These are phyloP conservation scores for Phytophthora uliginosa DNA, from an alignment of 352 stramenopile species.

Conservation along the genomic window DNA sequence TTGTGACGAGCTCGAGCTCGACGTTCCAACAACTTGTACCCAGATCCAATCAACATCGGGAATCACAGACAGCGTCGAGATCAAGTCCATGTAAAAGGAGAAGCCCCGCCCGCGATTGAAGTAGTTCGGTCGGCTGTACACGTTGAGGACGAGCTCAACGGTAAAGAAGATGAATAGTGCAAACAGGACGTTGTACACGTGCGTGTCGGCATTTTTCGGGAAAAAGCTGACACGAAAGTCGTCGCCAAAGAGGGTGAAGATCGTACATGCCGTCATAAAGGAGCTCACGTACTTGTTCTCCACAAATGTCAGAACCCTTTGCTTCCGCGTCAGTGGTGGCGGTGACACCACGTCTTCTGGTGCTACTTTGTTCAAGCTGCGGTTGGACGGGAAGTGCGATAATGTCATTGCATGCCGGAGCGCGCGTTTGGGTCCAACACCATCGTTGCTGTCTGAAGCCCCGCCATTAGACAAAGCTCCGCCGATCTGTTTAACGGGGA, in stretches of 20 bases:
- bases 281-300: slow-evolving; percentile 81
- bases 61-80: slow-evolving; percentile 95
- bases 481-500: slow-evolving; percentile 35
- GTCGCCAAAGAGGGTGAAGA: slow-evolving; percentile 91
- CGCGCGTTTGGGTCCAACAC: slow-evolving; percentile 35
- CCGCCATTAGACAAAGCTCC: slow-evolving; percentile 4
- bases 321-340: slow-evolving; percentile 43
- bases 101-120: slow-evolving; percentile 81
- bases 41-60: slow-evolving; percentile 92
- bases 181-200: slow-evolving; percentile 87
- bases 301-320: slow-evolving; percentile 61
- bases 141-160: slow-evolving; percentile 71
- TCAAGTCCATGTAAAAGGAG: slow-evolving; percentile 95
- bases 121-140: slow-evolving; percentile 84
- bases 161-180: slow-evolving; percentile 82
- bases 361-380: slow-evolving; percentile 74
- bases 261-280: slow-evolving; percentile 78
- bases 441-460: slow-evolving; percentile 23
- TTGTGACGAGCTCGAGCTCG: slow-evolving; percentile 43
- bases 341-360: slow-evolving; percentile 59
- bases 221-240: slow-evolving; percentile 84
- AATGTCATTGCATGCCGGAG: slow-evolving; percentile 48
- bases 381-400: slow-evolving; percentile 50
- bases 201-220: slow-evolving; percentile 65
- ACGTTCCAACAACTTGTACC: slow-evolving; percentile 56